A percentile compares a stretch with the other conserved stretches of the same genome.
Evolutionary conservation across 805 yeast species (phyloP).

Genomic region (Kazachstania viticola): DNA sequence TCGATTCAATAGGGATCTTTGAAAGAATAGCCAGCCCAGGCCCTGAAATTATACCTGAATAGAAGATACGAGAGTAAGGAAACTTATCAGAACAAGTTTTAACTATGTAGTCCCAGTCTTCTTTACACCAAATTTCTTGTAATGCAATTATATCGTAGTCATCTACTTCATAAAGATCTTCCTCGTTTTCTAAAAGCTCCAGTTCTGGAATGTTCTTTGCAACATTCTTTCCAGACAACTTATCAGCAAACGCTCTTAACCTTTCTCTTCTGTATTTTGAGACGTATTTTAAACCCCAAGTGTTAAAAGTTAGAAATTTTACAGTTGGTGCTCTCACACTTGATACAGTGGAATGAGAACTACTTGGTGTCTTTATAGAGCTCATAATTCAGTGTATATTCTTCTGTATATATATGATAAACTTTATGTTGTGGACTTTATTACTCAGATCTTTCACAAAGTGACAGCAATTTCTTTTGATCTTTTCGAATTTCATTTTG

Average conservation of each 20-base stretch:
- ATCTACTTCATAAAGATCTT: constrained; percentile 19
- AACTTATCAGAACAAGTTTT: constrained; percentile 33
- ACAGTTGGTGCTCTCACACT: constrained; percentile 14
- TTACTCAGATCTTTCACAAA: too few relatives aligned
- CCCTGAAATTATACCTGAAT: constrained; percentile 79
- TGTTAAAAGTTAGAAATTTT: constrained; percentile 56
- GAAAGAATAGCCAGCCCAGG: constrained; percentile 87
- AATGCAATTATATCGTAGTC: constrained; percentile 77
- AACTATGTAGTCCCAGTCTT: constrained; percentile 65
- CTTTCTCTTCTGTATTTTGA: constrained; percentile 60
- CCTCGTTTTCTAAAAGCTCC: constrained; percentile 2
- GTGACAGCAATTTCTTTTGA: too few relatives aligned
- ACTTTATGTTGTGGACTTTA: too few relatives aligned
- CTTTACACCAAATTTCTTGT: constrained; percentile 89
- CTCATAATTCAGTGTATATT: too few relatives aligned
- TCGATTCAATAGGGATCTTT: constrained; percentile 67
- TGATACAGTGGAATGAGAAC: neutral
- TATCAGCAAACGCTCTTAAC: constrained; percentile 60
- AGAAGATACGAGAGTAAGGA: constrained; percentile 60
- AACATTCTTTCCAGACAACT: constrained; percentile 31
- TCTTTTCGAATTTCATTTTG: too few relatives aligned
- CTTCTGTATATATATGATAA: too few relatives aligned
- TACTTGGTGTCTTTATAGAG: too few relatives aligned
- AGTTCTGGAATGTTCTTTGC: constrained; percentile 12
- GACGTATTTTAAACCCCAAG: constrained; percentile 84